Evolutionary conservation across 2,329 filamentous ascomycete genomes (phyloP).

Genomic region (Botryotinia convoluta): DNA sequence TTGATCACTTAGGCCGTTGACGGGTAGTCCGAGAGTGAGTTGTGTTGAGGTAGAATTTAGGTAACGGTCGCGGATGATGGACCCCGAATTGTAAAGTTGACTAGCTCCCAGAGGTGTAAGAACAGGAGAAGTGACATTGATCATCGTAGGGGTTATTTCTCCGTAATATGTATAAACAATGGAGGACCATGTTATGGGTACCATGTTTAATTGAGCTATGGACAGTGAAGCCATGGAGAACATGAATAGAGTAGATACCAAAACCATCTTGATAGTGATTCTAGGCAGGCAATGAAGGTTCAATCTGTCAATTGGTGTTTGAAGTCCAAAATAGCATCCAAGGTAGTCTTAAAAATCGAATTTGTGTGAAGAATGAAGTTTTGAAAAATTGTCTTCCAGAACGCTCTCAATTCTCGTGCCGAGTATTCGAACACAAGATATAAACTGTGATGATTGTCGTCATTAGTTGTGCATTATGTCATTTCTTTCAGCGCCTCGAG

Average conservation of each 20-base stretch:
- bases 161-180: slow-evolving; percentile 44
- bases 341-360: neutral
- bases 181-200: slow-evolving; percentile 32
- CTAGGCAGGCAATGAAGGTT: neutral
- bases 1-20: slow-evolving; percentile 1
- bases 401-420: neutral
- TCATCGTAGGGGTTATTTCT: slow-evolving; percentile 48
- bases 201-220: slow-evolving; percentile 17
- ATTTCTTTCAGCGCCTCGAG: neutral
- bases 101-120: slow-evolving; percentile 55
- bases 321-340: neutral
- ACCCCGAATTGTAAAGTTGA: slow-evolving; percentile 51
- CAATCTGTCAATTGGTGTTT: neutral
- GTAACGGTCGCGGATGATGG: slow-evolving; percentile 50
- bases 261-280: neutral
- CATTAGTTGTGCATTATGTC: neutral
- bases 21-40: slow-evolving; percentile 36
- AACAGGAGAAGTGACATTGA: slow-evolving; percentile 34
- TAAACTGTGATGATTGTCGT: neutral
- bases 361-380: neutral
- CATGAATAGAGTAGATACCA: slow-evolving; percentile 19
- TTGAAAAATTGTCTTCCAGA: neutral
- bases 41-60: slow-evolving; percentile 37
- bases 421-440: neutral
- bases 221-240: slow-evolving; percentile 23